Percentiles rank a stretch among this genome's conserved stretches.
Conservation (phyloP, 2,329 filamentous ascomycete genomes). For the Ascochyta clinopodiicola region DNA sequence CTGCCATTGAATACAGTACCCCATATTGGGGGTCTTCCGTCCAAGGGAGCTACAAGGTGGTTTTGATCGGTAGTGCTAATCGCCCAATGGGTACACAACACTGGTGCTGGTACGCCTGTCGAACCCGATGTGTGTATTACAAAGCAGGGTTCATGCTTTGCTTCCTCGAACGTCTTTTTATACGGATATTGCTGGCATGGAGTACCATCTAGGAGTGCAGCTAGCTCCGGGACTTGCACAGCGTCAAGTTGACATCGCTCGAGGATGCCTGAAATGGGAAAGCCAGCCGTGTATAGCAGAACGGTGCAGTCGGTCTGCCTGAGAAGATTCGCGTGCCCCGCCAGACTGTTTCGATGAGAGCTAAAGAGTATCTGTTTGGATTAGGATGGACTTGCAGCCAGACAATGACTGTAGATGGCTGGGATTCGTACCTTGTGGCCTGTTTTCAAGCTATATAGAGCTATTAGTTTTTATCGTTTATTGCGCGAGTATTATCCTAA, state of each 20-base stretch:
- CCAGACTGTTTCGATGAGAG: slow-evolving; percentile 36
- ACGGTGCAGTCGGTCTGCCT: slow-evolving; percentile 34
- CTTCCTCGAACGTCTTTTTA: slow-evolving; percentile 38
- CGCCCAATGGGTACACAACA: slow-evolving; percentile 38
- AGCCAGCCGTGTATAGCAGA: slow-evolving; percentile 34
- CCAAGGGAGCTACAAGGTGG: slow-evolving; percentile 25
- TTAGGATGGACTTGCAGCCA: background rate
- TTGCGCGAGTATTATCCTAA: no score
- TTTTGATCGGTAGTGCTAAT: slow-evolving; percentile 27
- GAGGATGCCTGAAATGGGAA: slow-evolving; percentile 30
- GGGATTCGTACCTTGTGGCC: slow-evolving; percentile 46
- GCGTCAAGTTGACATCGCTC: slow-evolving; percentile 34
- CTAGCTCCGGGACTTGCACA: slow-evolving; percentile 35
- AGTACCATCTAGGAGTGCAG: slow-evolving; percentile 27
- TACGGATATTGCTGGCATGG: slow-evolving; percentile 29
- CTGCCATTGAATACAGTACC: slow-evolving; percentile 14
- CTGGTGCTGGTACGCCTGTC: slow-evolving; percentile 48
- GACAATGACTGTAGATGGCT: background rate
- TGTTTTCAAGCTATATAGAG: slow-evolving; percentile 46
- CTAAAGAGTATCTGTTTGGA: slow-evolving; percentile 30
- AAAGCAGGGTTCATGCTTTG: slow-evolving; percentile 38
- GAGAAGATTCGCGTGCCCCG: slow-evolving; percentile 35
- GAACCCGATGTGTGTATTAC: slow-evolving; percentile 49
- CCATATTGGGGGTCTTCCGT: slow-evolving; percentile 29
- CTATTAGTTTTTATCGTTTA: background rate